These are phyloP conservation scores for Scutellaria baicalensis DNA, from an alignment of 257 asterid species.

Conservation along the genomic window DNA sequence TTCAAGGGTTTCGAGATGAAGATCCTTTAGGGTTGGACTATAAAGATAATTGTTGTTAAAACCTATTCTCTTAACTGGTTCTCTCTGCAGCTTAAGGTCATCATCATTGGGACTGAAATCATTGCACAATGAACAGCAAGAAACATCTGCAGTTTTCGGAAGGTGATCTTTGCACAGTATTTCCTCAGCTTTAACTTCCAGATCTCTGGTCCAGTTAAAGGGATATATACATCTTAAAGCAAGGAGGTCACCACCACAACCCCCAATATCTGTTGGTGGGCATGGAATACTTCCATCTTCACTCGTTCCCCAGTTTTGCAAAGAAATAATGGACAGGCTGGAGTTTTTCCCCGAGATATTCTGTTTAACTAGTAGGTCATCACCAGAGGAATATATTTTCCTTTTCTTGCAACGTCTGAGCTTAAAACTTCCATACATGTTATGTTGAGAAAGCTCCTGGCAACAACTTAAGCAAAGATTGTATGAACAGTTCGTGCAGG, in stretches of 20 bases:
- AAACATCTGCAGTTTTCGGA: slow-evolving; percentile 38
- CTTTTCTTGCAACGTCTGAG: slow-evolving; percentile 39
- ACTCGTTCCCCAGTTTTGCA: slow-evolving; percentile 37
- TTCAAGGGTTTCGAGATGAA: slow-evolving; percentile 53
- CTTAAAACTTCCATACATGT: slow-evolving; percentile 24
- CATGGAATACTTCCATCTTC: slow-evolving; percentile 64
- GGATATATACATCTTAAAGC: slow-evolving; percentile 68
- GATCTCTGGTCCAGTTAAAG: slow-evolving; percentile 58
- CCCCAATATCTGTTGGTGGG: slow-evolving; percentile 67
- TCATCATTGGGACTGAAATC: slow-evolving; percentile 19
- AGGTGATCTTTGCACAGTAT: slow-evolving; percentile 37
- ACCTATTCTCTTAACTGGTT: slow-evolving; percentile 37
- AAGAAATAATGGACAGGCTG: slow-evolving; percentile 21
- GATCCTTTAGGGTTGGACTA: slow-evolving; percentile 56
- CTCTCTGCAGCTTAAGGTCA: slow-evolving; percentile 26
- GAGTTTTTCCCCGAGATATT: slow-evolving; percentile 29
- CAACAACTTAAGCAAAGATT: slow-evolving; percentile 84
- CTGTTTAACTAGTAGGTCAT: slow-evolving; percentile 23
- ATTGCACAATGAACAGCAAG: slow-evolving; percentile 44
- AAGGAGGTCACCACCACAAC: slow-evolving; percentile 68
- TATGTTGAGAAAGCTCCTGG: slow-evolving; percentile 47
- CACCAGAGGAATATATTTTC: slow-evolving; percentile 36
- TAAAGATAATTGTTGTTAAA: slow-evolving; percentile 53
- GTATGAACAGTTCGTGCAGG: slow-evolving; percentile 74
- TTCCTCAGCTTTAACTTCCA: slow-evolving; percentile 70